phyloP scores from a whole-genome alignment of 495 filamentous ascomycete species.

The Xylaria acuta region DNA sequence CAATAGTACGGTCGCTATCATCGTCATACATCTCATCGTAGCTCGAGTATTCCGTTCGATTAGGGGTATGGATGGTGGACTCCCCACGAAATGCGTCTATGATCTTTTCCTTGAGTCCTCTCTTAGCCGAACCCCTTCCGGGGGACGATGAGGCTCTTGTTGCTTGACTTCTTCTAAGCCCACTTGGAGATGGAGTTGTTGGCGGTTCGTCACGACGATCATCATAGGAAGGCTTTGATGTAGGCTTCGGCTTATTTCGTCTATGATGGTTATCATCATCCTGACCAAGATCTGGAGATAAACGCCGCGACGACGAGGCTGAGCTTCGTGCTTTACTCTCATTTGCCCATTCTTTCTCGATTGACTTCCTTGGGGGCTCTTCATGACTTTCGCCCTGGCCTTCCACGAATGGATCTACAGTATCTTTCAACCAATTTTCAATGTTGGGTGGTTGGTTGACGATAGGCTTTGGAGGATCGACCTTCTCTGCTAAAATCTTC shows the following conservation, averaged over 20 bases:
- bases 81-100: constrained; percentile 63
- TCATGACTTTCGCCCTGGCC: constrained; percentile 47
- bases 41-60: constrained; percentile 52
- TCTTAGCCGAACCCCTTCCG: constrained; percentile 45
- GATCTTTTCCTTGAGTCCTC: constrained; percentile 55
- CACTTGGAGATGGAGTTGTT: constrained; percentile 39
- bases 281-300: constrained; percentile 22
- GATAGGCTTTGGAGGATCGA: constrained; percentile 55
- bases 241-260: constrained; percentile 22
- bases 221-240: constrained; percentile 32
- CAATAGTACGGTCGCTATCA: constrained; percentile 40
- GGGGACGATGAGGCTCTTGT: constrained; percentile 52
- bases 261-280: constrained; percentile 20
- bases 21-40: constrained; percentile 43
- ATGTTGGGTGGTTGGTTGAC: constrained; percentile 64
- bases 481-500: constrained; percentile 60
- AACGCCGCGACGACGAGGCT: constrained; percentile 26
- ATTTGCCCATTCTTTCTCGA: constrained; percentile 36
- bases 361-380: constrained; percentile 28
- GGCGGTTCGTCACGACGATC: constrained; percentile 37
- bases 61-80: constrained; percentile 52
- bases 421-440: constrained; percentile 77
- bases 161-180: constrained; percentile 55
- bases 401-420: constrained; percentile 75
- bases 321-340: constrained; percentile 32